Evolutionary conservation across 257 asterid species (phyloP).

Genomic region (Solanum appendiculatum): DNA sequence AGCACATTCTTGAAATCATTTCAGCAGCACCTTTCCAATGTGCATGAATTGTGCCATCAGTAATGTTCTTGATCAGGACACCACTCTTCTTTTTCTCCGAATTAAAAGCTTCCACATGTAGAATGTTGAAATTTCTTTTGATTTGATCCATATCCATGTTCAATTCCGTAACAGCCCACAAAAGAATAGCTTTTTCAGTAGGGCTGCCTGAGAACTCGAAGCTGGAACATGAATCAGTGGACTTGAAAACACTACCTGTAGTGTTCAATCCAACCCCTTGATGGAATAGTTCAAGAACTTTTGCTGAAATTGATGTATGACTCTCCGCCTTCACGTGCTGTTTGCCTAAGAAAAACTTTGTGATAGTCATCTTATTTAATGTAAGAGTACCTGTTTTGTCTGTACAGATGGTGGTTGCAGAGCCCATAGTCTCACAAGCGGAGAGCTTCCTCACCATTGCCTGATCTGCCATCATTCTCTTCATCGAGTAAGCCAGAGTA

Average conservation of each 20-base stretch:
- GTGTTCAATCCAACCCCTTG: conserved; percentile 41
- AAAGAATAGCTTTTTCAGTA: conserved; percentile 72
- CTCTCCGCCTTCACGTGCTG: conserved; percentile 13
- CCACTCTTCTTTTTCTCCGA: conserved; percentile 79
- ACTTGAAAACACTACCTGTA: conserved; percentile 28
- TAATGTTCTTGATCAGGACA: conserved; percentile 21
- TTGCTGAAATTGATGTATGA: no score
- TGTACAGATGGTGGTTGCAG: conserved; percentile 39
- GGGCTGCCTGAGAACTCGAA: conserved; percentile 71
- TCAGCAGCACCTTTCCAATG: conserved; percentile 94
- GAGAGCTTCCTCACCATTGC: conserved; percentile 54
- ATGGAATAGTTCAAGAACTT: conserved; percentile 18
- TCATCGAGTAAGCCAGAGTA: conserved; percentile 46
- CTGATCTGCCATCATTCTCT: conserved; percentile 44
- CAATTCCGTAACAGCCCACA: conserved; percentile 51
- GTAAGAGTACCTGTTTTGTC: conserved; percentile 49
- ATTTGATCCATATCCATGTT: conserved; percentile 47
- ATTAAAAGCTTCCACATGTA: conserved; percentile 61
- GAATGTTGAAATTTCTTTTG: conserved; percentile 11
- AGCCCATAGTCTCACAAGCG: conserved; percentile 46
- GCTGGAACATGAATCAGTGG: background rate
- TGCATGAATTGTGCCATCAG: conserved; percentile 21
- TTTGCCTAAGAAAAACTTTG: conserved; percentile 31
- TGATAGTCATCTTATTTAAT: conserved; percentile 34
- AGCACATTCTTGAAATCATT: conserved; percentile 47